Conservation (phyloP, 75 land plant species). For the Chamaecyparis obtusa region DNA sequence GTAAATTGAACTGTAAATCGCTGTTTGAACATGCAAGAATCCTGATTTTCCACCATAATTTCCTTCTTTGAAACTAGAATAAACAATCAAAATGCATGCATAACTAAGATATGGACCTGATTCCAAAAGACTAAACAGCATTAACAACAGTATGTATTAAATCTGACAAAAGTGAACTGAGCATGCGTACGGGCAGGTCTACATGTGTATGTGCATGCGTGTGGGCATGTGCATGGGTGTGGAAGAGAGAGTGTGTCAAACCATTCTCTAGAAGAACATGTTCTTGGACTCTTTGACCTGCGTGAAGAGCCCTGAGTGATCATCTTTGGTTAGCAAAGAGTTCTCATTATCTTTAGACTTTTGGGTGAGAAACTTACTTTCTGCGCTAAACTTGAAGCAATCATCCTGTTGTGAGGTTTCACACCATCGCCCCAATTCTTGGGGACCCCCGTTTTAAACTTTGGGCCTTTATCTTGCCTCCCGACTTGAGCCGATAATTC, state of each 20-base stretch:
- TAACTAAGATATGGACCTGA: no score
- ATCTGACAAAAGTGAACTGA: neutral
- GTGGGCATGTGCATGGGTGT: no score
- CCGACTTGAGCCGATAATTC: no score
- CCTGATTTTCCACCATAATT: neutral
- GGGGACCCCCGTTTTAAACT: no score
- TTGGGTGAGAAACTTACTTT: neutral
- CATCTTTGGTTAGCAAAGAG: neutral
- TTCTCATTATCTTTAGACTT: neutral
- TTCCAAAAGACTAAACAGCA: neutral
- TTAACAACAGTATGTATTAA: neutral
- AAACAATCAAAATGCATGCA: neutral
- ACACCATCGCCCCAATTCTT: no score
- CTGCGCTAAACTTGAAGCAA: neutral
- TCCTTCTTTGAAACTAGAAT: neutral
- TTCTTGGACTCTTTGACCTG: neutral
- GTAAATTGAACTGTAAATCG: neutral
- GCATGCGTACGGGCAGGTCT: no score
- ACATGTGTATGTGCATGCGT: no score
- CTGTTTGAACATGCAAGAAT: neutral
- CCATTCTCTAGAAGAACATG: no score
- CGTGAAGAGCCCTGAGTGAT: neutral
- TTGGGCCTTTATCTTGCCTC: no score
- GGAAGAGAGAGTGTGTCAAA: no score
- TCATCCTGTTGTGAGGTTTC: no score